Conservation (phyloP, 176 grass and related monocot genomes). For the Stipa capillata region DNA sequence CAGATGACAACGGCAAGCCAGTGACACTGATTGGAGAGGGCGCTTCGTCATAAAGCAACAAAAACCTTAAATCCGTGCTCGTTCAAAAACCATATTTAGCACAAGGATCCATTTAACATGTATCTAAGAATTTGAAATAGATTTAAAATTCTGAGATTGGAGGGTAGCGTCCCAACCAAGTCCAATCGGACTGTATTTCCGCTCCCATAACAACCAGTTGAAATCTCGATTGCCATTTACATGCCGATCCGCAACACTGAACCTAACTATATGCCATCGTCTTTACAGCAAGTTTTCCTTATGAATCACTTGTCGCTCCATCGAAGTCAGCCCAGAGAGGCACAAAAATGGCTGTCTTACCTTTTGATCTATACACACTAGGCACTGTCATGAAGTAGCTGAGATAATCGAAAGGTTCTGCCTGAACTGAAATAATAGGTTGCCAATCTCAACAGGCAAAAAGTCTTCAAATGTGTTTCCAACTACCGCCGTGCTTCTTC, state of each 20-base stretch:
- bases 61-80: background rate
- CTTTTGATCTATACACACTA: constrained; percentile 12
- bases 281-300: constrained; percentile 19
- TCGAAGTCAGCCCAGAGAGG: background rate
- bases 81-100: background rate
- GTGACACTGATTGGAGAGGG: too few species aligned
- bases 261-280: constrained; percentile 3
- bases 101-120: background rate
- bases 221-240: constrained; percentile 14
- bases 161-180: background rate
- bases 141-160: background rate
- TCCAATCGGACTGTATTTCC: constrained; percentile 19
- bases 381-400: constrained; percentile 2
- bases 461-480: background rate
- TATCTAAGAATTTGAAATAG: background rate
- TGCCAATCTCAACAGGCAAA: background rate
- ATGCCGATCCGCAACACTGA: background rate
- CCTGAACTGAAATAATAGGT: background rate
- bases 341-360: background rate
- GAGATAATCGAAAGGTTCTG: background rate
- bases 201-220: constrained; percentile 12
- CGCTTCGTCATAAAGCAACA: too few species aligned
- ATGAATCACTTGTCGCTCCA: background rate
- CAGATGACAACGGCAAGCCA: too few species aligned
- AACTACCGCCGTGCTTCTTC: constrained; percentile 32